These are phyloP conservation scores for Talaromyces sp. DNA, from an alignment of 2,329 filamentous ascomycete genomes.

Conservation along the genomic window DNA sequence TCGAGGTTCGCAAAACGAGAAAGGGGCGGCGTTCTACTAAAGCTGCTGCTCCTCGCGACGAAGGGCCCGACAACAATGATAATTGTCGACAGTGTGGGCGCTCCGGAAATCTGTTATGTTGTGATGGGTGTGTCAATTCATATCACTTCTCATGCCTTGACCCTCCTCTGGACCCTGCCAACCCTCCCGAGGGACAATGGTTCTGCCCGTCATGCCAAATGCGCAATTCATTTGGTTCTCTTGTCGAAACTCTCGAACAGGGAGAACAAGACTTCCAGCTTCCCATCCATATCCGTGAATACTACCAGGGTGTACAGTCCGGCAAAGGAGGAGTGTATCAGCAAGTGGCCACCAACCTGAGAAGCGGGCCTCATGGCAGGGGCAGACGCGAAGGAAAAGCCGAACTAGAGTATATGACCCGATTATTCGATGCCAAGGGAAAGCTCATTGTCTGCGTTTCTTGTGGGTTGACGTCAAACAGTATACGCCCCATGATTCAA, in stretches of 20 bases:
- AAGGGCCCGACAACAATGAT: conserved; percentile 69
- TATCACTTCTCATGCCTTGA: conserved; percentile 89
- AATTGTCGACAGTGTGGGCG: conserved; percentile 82
- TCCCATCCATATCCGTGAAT: conserved; percentile 64
- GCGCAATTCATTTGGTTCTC: conserved; percentile 56
- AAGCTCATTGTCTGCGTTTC: conserved; percentile 71
- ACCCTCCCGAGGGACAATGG: conserved; percentile 69
- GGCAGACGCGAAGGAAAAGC: conserved; percentile 9
- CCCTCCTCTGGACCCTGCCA: conserved; percentile 63
- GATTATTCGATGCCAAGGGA: conserved; percentile 65
- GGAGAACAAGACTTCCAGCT: conserved; percentile 67
- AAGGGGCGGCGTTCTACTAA: background rate
- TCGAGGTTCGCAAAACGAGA: background rate
- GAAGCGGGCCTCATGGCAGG: conserved; percentile 18
- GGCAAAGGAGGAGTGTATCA: conserved; percentile 76
- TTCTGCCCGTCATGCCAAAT: conserved; percentile 63
- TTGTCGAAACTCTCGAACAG: conserved; percentile 62
- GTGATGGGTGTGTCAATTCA: conserved; percentile 83
- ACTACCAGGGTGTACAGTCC: conserved; percentile 74
- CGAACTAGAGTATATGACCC: conserved; percentile 35
- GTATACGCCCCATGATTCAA: conserved; percentile 69
- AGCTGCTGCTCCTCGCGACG: conserved; percentile 4
- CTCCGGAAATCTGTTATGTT: conserved; percentile 82
- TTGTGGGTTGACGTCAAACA: conserved; percentile 63
- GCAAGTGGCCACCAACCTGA: conserved; percentile 49